Evolutionary conservation across 179 eudicot species (phyloP), one percentile per base, ranked within the genome.

Genomic region (Silene vulgaris): DNA sequence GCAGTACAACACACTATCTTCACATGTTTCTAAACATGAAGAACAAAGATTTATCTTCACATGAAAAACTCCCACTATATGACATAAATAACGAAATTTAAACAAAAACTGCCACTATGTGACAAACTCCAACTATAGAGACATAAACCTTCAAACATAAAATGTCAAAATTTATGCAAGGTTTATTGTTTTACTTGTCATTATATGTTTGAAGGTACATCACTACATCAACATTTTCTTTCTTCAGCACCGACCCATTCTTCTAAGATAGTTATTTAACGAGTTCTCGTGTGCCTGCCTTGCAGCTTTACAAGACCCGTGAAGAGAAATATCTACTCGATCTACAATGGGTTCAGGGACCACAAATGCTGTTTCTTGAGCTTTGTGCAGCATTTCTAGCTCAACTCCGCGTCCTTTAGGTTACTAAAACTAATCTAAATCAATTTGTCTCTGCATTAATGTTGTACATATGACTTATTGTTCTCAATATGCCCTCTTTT

Each of bases 241-340:
- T 61, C 52, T 11, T 74, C 20, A 12, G 20, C 37, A 35, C 12
- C 19, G 76, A 13, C 6, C 16, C n/a, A 32, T 8, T 19, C 45
- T 20, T 73, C 17, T 32, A 37, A 43, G 14, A 8, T 63, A 12
- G 23, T 14, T 43, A 43, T 19, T 21, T 32, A n/a, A 2, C 56
- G 20, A 9, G n/a, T 69, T 62, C 13, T 56, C 30, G 9, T 62
- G 40, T 73, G 43, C 13, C 8, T 72, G 48, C 32, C 64, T 57
- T 69, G 8, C 91, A 93, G 98, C 91, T 93, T 14, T 93, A 88
- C 88, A 93, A 90, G 80, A 91, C 97, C 23, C 86, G 86, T 0
- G 98, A 91, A 57, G 93, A 91, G 71, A 91, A 88, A 83, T 93
- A 93, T 83, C 81, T 93, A 79, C 90, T 93, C 13, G 98, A 93